A percentile compares a stretch with the other conserved stretches of the same genome.
phyloP scores from a whole-genome alignment of 352 stramenopile species.

The Pythium rishiriense region DNA sequence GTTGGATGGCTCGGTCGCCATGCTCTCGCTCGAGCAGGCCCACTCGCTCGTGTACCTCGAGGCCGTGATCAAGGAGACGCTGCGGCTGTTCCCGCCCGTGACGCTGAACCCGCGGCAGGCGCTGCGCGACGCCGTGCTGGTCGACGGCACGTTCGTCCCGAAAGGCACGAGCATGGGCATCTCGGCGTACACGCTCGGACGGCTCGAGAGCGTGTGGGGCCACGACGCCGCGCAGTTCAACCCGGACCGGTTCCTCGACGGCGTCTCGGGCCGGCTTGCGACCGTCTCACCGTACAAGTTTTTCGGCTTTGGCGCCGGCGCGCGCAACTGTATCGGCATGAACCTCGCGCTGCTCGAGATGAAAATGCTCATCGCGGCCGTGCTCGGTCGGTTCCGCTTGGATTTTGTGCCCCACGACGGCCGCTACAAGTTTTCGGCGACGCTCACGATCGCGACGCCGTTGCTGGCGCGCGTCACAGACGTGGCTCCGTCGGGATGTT shows the following conservation, averaged over 20 bases:
- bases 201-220: slow-evolving; percentile 35
- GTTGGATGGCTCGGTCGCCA: slow-evolving; percentile 5
- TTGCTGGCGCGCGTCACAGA: not conserved
- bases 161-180: slow-evolving; percentile 33
- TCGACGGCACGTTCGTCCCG: slow-evolving; percentile 36
- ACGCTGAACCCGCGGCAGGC: slow-evolving; percentile 32
- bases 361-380: slow-evolving; percentile 34
- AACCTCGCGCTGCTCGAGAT: slow-evolving; percentile 48
- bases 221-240: slow-evolving; percentile 32
- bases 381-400: slow-evolving; percentile 41
- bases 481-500: too few relatives aligned
- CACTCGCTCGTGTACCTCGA: slow-evolving; percentile 20
- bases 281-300: slow-evolving; percentile 35
- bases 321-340: slow-evolving; percentile 43
- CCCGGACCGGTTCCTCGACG: slow-evolving; percentile 32
- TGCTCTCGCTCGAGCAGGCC: slow-evolving; percentile 21
- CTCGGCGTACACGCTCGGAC: slow-evolving; percentile 32
- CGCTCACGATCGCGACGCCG: slow-evolving; percentile 16
- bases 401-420: slow-evolving; percentile 23
- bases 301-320: slow-evolving; percentile 20
- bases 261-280: slow-evolving; percentile 5
- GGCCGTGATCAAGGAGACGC: slow-evolving; percentile 38
- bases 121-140: slow-evolving; percentile 31
- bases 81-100: slow-evolving; percentile 38
- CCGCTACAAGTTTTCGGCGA: slow-evolving; percentile 17